Conservation (phyloP, 1,284 basidiomycete species). For the Boletus semigastroideus region DNA sequence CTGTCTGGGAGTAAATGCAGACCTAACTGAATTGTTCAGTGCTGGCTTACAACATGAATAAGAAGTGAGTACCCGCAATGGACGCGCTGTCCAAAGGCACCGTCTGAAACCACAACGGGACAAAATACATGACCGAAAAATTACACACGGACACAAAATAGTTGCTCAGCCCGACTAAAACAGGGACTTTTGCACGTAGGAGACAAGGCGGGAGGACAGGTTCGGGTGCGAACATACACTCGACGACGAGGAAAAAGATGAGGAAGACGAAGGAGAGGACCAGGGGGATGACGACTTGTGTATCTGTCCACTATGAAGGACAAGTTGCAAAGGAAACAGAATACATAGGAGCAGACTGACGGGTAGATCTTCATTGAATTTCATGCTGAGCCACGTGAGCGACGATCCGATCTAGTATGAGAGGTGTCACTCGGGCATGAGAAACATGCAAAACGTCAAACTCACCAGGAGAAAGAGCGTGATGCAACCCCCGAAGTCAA, state of each 20-base stretch:
- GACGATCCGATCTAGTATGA: slow-evolving; percentile 16
- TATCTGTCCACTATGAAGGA: slow-evolving; percentile 15
- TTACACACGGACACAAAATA: slow-evolving; percentile 48
- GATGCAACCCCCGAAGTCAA: slow-evolving; percentile 23
- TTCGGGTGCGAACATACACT: slow-evolving; percentile 12
- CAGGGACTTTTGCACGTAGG: slow-evolving; percentile 44
- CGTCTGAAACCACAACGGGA: slow-evolving; percentile 84
- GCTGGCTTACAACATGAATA: neutral
- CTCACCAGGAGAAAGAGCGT: slow-evolving; percentile 15
- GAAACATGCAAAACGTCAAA: neutral
- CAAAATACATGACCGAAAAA: slow-evolving; percentile 73
- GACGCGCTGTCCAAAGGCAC: slow-evolving; percentile 70
- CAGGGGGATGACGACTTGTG: slow-evolving; percentile 13
- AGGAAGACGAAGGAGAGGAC: slow-evolving; percentile 16
- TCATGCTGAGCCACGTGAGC: slow-evolving; percentile 22
- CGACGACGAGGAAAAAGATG: slow-evolving; percentile 15
- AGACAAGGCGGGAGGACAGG: slow-evolving; percentile 16
- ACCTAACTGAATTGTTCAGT: slow-evolving; percentile 2
- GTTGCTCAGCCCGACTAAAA: slow-evolving; percentile 52
- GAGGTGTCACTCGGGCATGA: neutral
- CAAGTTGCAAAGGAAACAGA: neutral
- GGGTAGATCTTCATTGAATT: slow-evolving; percentile 21
- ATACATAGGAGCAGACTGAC: slow-evolving; percentile 1
- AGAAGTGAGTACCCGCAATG: slow-evolving; percentile 44
- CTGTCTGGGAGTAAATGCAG: slow-evolving; percentile 22